Evolutionary conservation across 2,329 filamentous ascomycete genomes (phyloP).

Genomic region (Colletotrichum sp.): DNA sequence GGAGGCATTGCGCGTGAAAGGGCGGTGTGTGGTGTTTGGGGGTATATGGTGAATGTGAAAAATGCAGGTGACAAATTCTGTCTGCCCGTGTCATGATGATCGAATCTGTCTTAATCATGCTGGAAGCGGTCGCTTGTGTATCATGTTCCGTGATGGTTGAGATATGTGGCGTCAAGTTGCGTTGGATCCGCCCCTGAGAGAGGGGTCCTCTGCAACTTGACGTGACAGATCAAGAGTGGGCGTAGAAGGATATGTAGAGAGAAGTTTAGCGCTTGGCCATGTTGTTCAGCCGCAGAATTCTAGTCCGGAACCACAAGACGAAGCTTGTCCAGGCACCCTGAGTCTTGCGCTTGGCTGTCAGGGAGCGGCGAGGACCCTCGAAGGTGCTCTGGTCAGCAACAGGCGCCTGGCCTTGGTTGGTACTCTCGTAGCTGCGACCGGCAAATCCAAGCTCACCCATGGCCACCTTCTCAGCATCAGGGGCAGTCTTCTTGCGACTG

Average conservation of each 20-base stretch:
- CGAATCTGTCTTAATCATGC: neutral
- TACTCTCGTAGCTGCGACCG: conserved; percentile 52
- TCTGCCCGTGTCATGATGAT: neutral
- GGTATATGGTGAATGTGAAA: neutral
- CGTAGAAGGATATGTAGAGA: neutral
- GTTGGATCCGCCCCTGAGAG: neutral
- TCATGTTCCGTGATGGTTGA: neutral
- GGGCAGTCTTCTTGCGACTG: conserved; percentile 31
- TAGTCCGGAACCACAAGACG: conserved; percentile 68
- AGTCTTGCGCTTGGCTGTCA: conserved; percentile 63
- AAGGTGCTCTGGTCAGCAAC: conserved; percentile 50
- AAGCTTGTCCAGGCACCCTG: conserved; percentile 68
- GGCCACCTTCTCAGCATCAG: conserved; percentile 43
- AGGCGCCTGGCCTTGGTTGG: conserved; percentile 36
- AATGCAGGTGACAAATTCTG: neutral
- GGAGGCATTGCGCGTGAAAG: neutral
- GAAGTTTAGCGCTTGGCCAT: conserved; percentile 27
- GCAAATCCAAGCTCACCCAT: conserved; percentile 36
- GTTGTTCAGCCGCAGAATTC: conserved; percentile 46
- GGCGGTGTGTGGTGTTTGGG: neutral
- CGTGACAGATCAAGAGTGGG: neutral
- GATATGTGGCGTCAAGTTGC: neutral
- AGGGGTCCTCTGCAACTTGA: neutral
- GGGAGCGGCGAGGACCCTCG: conserved; percentile 45
- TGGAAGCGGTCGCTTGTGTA: neutral